Percentiles rank a stretch among this genome's conserved stretches.
Conservation (phyloP, 2,329 filamentous ascomycete species). For the Ceratocystis destructans region DNA sequence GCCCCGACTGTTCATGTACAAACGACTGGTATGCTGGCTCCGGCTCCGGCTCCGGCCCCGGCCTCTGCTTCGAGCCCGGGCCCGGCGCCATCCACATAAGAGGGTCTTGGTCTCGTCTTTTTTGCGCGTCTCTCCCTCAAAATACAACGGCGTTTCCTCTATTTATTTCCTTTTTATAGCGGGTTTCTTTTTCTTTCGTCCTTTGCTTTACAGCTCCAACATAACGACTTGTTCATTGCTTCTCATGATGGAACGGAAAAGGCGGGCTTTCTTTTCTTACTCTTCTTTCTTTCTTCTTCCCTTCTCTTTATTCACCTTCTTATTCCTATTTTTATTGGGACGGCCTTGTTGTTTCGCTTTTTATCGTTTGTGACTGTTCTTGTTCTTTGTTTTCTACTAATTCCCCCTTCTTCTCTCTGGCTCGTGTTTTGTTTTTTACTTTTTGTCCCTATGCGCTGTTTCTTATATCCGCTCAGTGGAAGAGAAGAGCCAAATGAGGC, state of each 20-base stretch:
- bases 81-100: too few species aligned
- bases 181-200: constrained; percentile 1
- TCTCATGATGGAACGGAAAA: neutral
- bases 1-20: neutral
- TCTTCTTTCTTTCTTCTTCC: neutral
- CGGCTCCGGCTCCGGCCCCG: too few species aligned
- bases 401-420: neutral
- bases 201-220: neutral
- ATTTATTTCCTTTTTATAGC: neutral
- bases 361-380: neutral
- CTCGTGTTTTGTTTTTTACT: neutral
- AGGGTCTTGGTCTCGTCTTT: too few species aligned
- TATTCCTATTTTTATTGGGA: neutral
- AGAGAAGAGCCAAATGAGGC: neutral
- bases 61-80: too few species aligned
- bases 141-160: constrained; percentile 2
- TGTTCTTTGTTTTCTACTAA: neutral
- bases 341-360: neutral
- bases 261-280: neutral
- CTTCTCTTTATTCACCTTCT: neutral
- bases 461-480: neutral
- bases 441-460: neutral
- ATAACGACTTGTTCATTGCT: neutral
- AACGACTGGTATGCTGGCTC: neutral
- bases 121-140: neutral